These are phyloP conservation scores for Agrostemma githago DNA, from an alignment of 148 eudicot species.

Conservation along the genomic window DNA sequence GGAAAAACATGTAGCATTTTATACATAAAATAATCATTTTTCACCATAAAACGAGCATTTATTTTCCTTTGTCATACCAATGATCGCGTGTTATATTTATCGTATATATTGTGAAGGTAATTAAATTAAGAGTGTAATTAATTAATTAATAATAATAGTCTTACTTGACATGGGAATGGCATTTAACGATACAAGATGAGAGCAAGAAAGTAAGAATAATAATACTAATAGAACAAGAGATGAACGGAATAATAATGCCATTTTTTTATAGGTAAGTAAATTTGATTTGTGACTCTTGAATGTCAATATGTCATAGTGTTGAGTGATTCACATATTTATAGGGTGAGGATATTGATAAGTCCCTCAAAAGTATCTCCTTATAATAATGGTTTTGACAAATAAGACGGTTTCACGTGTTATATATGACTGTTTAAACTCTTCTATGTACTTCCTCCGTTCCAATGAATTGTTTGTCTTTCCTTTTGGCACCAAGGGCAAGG, in stretches of 20 bases:
- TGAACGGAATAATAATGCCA: conserved; percentile 20
- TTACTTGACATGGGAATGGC: conserved; percentile 44
- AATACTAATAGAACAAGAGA: conserved; percentile 25
- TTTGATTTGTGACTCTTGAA: not conserved
- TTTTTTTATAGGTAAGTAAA: conserved; percentile 6
- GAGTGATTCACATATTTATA: conserved; percentile 20
- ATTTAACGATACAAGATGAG: conserved; percentile 30
- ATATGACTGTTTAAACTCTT: too few relatives aligned
- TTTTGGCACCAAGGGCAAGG: too few relatives aligned
- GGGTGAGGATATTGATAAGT: not conserved
- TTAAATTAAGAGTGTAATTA: not conserved
- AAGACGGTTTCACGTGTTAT: too few relatives aligned
- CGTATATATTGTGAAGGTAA: not conserved
- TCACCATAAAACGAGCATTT: too few relatives aligned
- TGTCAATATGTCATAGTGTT: not conserved
- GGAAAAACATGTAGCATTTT: too few relatives aligned
- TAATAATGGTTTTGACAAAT: too few relatives aligned
- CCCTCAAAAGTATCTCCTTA: too few relatives aligned
- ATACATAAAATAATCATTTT: too few relatives aligned
- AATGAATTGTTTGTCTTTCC: too few relatives aligned
- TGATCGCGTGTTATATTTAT: too few relatives aligned
- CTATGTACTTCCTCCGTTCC: too few relatives aligned
- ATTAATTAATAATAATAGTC: not conserved
- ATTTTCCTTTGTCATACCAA: too few relatives aligned
- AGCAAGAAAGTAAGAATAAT: conserved; percentile 31